These are phyloP conservation scores for Ilyonectria destructans DNA, from an alignment of 2,329 filamentous ascomycete genomes.

Conservation along the genomic window DNA sequence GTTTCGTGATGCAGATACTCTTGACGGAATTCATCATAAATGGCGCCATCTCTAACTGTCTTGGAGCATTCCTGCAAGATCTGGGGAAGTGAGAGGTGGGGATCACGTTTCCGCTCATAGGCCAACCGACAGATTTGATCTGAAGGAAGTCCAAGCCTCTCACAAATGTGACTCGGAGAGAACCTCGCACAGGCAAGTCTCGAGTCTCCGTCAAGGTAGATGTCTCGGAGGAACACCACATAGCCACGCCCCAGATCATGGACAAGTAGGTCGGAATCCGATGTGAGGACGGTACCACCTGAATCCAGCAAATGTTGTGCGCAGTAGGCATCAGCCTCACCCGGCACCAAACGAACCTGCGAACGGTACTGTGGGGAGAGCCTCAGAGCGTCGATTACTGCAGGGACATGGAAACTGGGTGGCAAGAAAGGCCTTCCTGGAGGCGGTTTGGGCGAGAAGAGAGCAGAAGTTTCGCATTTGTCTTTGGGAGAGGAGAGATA, in stretches of 20 bases:
- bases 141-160: conserved; percentile 59
- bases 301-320: conserved; percentile 73
- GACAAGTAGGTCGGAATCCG: conserved; percentile 89
- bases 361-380: conserved; percentile 58
- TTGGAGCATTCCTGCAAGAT: conserved; percentile 49
- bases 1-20: conserved; percentile 52
- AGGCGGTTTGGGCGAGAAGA: conserved; percentile 47
- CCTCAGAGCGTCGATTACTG: conserved; percentile 81
- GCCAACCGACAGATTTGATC: conserved; percentile 53
- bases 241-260: conserved; percentile 78
- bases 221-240: conserved; percentile 79
- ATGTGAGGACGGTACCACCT: conserved; percentile 77
- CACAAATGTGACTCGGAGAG: conserved; percentile 56
- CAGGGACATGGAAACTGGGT: conserved; percentile 83
- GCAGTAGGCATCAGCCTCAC: conserved; percentile 89
- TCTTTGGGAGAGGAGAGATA: conserved; percentile 39
- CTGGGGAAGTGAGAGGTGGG: conserved; percentile 51
- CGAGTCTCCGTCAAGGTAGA: conserved; percentile 60
- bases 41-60: conserved; percentile 37
- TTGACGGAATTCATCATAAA: conserved; percentile 51
- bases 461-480: conserved; percentile 24
- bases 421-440: conserved; percentile 59
- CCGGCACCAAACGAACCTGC: conserved; percentile 76
- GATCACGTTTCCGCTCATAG: conserved; percentile 54
- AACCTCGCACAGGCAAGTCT: conserved; percentile 50